Evolutionary conservation across 176 grass and related monocot species (phyloP).

Genomic region (Rhipidocladum racemiflorum): DNA sequence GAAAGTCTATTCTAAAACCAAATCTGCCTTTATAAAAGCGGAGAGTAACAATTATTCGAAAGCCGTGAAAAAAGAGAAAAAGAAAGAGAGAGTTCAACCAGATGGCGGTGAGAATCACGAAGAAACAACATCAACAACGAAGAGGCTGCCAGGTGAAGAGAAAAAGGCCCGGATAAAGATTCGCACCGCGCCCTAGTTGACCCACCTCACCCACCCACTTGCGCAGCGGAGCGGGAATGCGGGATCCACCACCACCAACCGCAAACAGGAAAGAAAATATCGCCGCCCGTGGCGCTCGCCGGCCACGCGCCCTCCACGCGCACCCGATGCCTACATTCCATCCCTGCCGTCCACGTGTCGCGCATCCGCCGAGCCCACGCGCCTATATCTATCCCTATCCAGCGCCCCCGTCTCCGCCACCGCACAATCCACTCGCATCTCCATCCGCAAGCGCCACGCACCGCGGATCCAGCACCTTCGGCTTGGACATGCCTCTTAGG

Average conservation of each 20-base stretch:
- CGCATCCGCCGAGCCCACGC: conserved; percentile 4
- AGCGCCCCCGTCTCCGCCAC: not conserved
- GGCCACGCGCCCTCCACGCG: conserved; percentile 58
- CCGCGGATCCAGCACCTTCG: not conserved
- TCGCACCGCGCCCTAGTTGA: no score
- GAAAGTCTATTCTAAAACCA: no score
- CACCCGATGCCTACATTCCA: not conserved
- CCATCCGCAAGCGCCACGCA: not conserved
- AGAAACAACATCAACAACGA: no score
- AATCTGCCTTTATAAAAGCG: no score
- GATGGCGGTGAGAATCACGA: no score
- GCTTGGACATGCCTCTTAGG: conserved; percentile 37
- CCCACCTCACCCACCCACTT: no score
- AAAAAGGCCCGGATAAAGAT: no score
- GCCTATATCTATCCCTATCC: conserved; percentile 40
- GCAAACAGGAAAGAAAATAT: not conserved
- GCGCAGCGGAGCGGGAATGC: no score
- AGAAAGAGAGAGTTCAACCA: no score
- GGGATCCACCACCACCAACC: not conserved
- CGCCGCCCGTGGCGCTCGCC: not conserved
- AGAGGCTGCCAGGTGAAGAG: no score
- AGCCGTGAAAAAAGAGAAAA: no score
- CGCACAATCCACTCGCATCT: not conserved
- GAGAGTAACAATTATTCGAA: no score
- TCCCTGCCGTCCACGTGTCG: conserved; percentile 27